phyloP scores from a whole-genome alignment of 192 early-diverging fungal genomes.

The Ambispora gerdemannii region DNA sequence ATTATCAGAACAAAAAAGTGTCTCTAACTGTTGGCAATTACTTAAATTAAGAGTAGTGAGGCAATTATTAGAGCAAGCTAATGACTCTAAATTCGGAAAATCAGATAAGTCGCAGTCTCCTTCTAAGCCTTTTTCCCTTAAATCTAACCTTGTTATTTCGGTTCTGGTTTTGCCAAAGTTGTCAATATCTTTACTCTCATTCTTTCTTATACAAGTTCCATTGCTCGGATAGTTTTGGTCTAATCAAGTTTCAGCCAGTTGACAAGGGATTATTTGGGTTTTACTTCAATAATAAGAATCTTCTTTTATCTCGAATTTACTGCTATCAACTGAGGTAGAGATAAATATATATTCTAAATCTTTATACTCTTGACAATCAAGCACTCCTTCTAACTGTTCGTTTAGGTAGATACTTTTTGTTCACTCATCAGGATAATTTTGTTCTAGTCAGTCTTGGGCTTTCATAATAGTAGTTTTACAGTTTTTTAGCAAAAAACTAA shows the following conservation, averaged over 20 bases:
- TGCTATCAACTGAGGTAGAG: constrained; percentile 19
- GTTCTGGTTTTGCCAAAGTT: constrained; percentile 8
- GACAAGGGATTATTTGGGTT: background rate
- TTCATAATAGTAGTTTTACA: too few relatives aligned
- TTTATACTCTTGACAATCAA: constrained; percentile 6
- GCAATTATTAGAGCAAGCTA: background rate
- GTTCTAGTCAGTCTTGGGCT: too few relatives aligned
- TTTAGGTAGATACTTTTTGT: constrained; percentile 15
- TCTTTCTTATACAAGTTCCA: constrained; percentile 2
- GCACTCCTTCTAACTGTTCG: constrained; percentile 6
- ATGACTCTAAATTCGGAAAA: too few relatives aligned
- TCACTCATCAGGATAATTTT: constrained; percentile 7
- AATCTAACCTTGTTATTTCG: background rate
- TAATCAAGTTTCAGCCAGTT: constrained; percentile 9
- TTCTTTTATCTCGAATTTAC: constrained; percentile 16
- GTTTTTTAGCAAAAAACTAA: constrained; percentile 2
- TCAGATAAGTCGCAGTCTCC: too few relatives aligned
- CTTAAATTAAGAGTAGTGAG: constrained; percentile 18
- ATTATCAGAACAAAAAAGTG: background rate
- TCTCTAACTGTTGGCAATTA: constrained; percentile 18
- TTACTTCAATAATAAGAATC: background rate
- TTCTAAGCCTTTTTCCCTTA: too few relatives aligned
- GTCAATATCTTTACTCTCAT: background rate
- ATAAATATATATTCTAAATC: constrained; percentile 13
- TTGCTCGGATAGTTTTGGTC: constrained; percentile 8